A percentile compares a stretch with the other conserved stretches of the same genome.
Evolutionary conservation across 495 filamentous ascomycete species (phyloP).

Genomic region (Hypoxylon cercidicola): DNA sequence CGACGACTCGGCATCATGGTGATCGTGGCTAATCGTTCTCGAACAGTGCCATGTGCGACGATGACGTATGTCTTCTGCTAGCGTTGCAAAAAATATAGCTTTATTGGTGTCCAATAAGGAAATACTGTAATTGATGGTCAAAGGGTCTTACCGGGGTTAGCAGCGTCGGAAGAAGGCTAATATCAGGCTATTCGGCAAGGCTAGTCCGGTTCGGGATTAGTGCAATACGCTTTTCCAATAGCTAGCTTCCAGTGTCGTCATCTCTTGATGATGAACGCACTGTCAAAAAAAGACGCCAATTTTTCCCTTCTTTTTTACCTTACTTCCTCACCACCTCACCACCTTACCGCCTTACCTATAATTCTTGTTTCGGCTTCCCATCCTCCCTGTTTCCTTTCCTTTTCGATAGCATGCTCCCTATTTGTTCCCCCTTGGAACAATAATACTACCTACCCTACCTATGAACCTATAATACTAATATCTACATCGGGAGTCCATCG

Average conservation of each 20-base stretch:
- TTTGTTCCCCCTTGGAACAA: not conserved
- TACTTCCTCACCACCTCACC: not conserved
- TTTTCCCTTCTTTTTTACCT: conserved; percentile 17
- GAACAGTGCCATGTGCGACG: not conserved
- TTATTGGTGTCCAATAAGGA: too few species aligned
- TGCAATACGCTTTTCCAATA: conserved; percentile 40
- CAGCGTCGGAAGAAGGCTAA: not conserved
- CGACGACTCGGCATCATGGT: conserved; percentile 38
- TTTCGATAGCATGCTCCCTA: not conserved
- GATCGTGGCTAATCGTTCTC: conserved; percentile 18
- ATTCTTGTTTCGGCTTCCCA: not conserved
- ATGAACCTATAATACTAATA: not conserved
- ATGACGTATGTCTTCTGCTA: conserved; percentile 28
- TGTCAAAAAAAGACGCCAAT: conserved; percentile 5
- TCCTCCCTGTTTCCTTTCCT: not conserved
- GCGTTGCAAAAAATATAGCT: not conserved
- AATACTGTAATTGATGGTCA: too few species aligned
- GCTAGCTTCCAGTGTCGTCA: conserved; percentile 41
- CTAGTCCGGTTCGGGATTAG: conserved; percentile 27
- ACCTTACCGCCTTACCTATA: not conserved
- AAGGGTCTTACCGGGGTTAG: not conserved
- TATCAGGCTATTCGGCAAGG: conserved; percentile 27
- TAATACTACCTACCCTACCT: not conserved
- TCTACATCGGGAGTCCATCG: not conserved
- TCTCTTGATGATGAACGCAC: not conserved